Base-by-base conservation (phyloP, 225 moss, liverwort and hornwort genomes). In the Rhytidiadelphus loreus region DNA sequence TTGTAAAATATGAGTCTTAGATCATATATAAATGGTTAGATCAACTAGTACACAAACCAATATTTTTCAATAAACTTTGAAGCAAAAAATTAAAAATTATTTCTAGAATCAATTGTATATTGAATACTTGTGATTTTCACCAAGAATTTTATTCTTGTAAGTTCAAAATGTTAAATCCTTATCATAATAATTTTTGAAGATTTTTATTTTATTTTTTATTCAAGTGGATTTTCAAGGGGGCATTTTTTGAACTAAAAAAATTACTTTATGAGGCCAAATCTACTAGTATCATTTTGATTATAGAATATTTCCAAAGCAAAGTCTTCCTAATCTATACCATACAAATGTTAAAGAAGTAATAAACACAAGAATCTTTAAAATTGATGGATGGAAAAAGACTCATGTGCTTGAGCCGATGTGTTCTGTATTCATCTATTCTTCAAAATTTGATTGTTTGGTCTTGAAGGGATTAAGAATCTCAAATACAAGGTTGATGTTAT, bases 211-310 rank as follows among this genome's bases (percentile, higher is more conserved):
- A 0, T 24, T 39, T 13, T 39, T 16, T 71, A 43, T 43, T 16
- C 26, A 39, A n/a, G 2, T 69, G 0, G 0, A 4, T 70, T 69
- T 25, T 70, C 5, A 70, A 44, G 29, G 2, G 2, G 28, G 44
- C 29, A 29, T 72, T 72, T 71, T 28, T 72, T 26, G 10, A 44
- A 6, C 1, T 44, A 0, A 28, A 72, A 72, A 44, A 44, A 2
- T 16, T 44, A 28, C 0, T 29, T 29, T 43, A 0, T 44, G 3
- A 72, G 2, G 2, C 3, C 4, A 26, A 0, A 72, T 6, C 44
- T 10, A 28, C 0, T 0, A 44, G 0, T 28, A 44, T 43, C 5
- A 0, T 70, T 41, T 26, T 41, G 7, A 69, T 24, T 25, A 41
- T 41, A 41, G 14, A 70, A 26, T 43, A 43, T 26, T 71, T 43